Evolutionary conservation across 352 stramenopile genomes (phyloP).

Genomic region (Aphanomyces euteiches): DNA sequence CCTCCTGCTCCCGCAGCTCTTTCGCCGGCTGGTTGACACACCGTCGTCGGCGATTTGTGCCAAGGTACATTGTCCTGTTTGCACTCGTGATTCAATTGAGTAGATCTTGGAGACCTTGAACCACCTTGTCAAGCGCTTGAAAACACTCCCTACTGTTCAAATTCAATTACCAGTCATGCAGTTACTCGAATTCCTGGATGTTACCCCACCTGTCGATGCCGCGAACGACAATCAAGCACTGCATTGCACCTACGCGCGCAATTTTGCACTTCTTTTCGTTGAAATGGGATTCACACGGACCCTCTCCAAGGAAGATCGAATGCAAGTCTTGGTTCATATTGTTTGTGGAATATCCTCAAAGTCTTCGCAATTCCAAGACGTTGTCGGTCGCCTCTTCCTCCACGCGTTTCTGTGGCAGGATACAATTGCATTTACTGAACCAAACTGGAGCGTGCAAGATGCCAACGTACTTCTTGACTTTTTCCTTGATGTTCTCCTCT

Average conservation of each 20-base stretch:
- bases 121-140: constrained; percentile 69
- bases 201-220: constrained; percentile 27
- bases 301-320: constrained; percentile 44
- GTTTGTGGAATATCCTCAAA: constrained; percentile 37
- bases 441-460: constrained; percentile 25
- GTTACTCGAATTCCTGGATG: constrained; percentile 44
- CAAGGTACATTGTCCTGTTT: constrained; percentile 43
- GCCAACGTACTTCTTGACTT: constrained; percentile 62
- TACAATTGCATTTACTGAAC: constrained; percentile 25
- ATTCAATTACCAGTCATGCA: constrained; percentile 45
- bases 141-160: constrained; percentile 43
- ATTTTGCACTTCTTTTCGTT: constrained; percentile 72
- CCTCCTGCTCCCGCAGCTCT: constrained; percentile 63
- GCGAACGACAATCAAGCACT: background rate
- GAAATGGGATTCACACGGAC: constrained; percentile 58
- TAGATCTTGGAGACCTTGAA: constrained; percentile 70
- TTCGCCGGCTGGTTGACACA: constrained; percentile 41
- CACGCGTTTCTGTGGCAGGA: constrained; percentile 41
- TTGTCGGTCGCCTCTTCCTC: constrained; percentile 60
- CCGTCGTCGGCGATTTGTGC: constrained; percentile 51
- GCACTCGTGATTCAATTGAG: background rate
- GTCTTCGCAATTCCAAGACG: constrained; percentile 50
- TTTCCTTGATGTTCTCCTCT: constrained; percentile 62
- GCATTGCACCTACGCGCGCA: constrained; percentile 55
- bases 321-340: constrained; percentile 39